Evolutionary conservation across 257 asterid genomes (phyloP).

Genomic region (Dorcoceras hygrometricum): DNA sequence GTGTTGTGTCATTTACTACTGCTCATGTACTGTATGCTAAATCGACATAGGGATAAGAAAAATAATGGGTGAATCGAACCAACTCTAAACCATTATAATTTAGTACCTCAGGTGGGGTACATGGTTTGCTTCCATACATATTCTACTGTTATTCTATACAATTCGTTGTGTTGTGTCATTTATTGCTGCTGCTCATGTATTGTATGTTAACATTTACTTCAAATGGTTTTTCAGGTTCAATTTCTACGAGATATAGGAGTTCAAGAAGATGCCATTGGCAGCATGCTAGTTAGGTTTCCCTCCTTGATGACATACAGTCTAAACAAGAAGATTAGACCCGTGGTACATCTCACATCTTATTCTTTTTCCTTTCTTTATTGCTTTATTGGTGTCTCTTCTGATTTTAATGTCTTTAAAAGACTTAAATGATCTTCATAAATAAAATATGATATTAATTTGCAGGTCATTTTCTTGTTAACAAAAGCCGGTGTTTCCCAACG

Average conservation of each 20-base stretch:
- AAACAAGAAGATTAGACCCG: slow-evolving; percentile 86
- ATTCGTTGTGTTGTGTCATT: neutral
- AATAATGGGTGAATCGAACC: too few species aligned
- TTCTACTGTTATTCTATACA: neutral
- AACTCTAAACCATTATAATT: too few species aligned
- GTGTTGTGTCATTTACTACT: too few species aligned
- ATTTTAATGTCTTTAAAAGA: neutral
- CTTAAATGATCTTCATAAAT: too few species aligned
- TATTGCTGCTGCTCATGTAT: neutral
- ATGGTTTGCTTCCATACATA: too few species aligned
- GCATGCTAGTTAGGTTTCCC: slow-evolving; percentile 68
- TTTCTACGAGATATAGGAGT: slow-evolving; percentile 85
- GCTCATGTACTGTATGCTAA: too few species aligned
- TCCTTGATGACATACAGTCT: slow-evolving; percentile 85
- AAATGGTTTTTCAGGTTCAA: slow-evolving; percentile 53
- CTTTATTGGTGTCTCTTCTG: neutral
- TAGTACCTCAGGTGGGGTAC: too few species aligned
- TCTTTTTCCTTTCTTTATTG: neutral
- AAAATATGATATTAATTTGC: neutral
- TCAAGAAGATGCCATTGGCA: slow-evolving; percentile 66
- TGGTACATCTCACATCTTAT: slow-evolving; percentile 37
- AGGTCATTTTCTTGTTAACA: slow-evolving; percentile 84
- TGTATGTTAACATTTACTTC: slow-evolving; percentile 6
- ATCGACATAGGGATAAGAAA: too few species aligned
- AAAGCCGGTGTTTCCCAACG: slow-evolving; percentile 76